Evolutionary conservation across 768 basidiomycete genomes (phyloP).

Genomic region (Rhodotorula graminis): DNA sequence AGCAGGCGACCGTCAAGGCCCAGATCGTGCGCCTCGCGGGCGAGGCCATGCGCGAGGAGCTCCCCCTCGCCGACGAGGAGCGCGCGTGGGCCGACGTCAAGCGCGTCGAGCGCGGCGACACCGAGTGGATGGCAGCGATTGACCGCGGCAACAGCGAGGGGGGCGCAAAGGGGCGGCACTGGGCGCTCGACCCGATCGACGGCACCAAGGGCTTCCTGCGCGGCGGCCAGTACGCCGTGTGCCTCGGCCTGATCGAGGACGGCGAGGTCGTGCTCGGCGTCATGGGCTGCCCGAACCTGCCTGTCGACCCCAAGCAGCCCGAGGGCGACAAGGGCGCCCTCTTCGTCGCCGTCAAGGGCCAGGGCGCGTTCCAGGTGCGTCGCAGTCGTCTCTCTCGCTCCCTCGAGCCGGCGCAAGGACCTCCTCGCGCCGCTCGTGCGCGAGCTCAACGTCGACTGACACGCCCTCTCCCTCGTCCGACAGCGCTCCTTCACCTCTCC

Average conservation of each 20-base stretch:
- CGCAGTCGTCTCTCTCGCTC: no score
- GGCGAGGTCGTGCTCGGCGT: conserved; percentile 73
- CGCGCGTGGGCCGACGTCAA: conserved; percentile 61
- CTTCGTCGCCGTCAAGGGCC: conserved; percentile 79
- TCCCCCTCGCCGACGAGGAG: conserved; percentile 55
- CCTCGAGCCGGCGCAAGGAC: no score
- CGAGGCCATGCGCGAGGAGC: conserved; percentile 61
- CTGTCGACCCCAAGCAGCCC: conserved; percentile 55
- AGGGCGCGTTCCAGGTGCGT: conserved; percentile 69
- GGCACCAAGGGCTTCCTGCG: conserved; percentile 91
- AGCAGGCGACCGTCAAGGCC: conserved; percentile 54
- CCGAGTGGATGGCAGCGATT: conserved; percentile 63
- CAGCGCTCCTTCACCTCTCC: conserved; percentile 46
- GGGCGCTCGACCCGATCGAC: conserved; percentile 85
- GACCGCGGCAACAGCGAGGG: conserved; percentile 75
- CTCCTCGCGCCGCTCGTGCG: not conserved
- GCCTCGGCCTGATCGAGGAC: conserved; percentile 75
- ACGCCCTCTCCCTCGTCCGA: no score
- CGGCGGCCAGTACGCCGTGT: conserved; percentile 89
- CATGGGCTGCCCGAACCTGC: conserved; percentile 89
- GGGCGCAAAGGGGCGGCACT: conserved; percentile 72
- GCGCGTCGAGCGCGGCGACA: conserved; percentile 4
- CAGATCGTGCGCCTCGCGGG: conserved; percentile 78
- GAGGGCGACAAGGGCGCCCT: conserved; percentile 68
- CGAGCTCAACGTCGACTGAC: no score